Evolutionary conservation across 2,329 filamentous ascomycete genomes (phyloP).

Genomic region (Metarhizium humberi): DNA sequence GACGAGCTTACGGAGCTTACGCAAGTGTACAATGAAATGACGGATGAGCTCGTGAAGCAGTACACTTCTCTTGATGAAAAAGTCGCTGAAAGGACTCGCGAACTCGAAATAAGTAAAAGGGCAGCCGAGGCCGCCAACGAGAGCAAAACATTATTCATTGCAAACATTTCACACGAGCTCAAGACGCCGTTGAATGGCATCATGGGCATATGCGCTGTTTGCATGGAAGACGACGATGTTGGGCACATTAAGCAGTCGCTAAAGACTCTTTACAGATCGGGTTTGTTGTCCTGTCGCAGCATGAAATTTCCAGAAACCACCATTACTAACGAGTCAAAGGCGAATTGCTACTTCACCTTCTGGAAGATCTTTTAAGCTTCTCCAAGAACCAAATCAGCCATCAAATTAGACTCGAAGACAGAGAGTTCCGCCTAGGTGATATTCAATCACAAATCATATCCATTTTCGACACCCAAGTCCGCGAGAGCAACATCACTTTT

Average conservation of each 20-base stretch:
- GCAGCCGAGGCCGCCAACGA: constrained; percentile 92
- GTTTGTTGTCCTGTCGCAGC: constrained; percentile 5
- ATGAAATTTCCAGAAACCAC: background rate
- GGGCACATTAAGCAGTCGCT: constrained; percentile 71
- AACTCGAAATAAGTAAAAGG: constrained; percentile 83
- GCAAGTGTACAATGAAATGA: constrained; percentile 86
- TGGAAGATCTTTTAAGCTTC: constrained; percentile 86
- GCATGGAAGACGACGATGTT: constrained; percentile 83
- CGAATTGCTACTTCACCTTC: constrained; percentile 72
- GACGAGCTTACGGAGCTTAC: constrained; percentile 83
- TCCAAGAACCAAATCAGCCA: constrained; percentile 93
- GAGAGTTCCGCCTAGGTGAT: constrained; percentile 77
- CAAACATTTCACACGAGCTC: constrained; percentile 80
- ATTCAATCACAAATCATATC: constrained; percentile 72
- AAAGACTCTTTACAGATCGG: constrained; percentile 67
- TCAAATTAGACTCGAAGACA: constrained; percentile 71
- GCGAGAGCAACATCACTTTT: constrained; percentile 68
- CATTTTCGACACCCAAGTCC: constrained; percentile 85
- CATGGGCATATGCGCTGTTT: constrained; percentile 85
- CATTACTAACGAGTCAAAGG: constrained; percentile 15
- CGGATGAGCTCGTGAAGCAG: constrained; percentile 78
- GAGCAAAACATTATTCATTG: constrained; percentile 95
- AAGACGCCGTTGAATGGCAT: constrained; percentile 96
- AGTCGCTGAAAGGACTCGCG: constrained; percentile 70
- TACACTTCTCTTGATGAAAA: constrained; percentile 78